These are phyloP conservation scores for Onygena corvina DNA, from an alignment of 2,329 filamentous ascomycete species.

Conservation along the genomic window DNA sequence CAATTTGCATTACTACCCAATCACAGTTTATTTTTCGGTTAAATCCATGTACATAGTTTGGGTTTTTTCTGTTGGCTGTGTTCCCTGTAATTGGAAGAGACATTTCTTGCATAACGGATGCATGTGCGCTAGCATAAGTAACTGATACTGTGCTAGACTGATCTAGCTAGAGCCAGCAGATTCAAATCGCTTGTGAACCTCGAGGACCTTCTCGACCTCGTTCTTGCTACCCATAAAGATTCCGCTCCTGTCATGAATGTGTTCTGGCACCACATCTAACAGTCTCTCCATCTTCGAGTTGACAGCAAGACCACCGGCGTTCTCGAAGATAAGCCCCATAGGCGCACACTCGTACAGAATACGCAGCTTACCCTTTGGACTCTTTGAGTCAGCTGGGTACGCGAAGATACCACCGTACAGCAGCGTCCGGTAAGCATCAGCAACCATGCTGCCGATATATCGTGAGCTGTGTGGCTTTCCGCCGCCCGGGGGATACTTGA, in stretches of 20 bases:
- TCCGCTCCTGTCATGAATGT: constrained; percentile 89
- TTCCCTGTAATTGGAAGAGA: too few species aligned
- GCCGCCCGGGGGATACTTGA: constrained; percentile 65
- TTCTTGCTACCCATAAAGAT: constrained; percentile 94
- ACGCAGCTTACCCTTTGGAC: constrained; percentile 90
- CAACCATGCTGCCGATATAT: constrained; percentile 98
- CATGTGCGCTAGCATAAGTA: neutral
- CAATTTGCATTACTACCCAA: too few species aligned
- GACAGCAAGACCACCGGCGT: constrained; percentile 86
- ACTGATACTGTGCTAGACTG: constrained; percentile 9
- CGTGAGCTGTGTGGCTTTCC: constrained; percentile 82
- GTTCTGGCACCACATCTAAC: constrained; percentile 75
- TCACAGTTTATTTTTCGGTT: too few species aligned
- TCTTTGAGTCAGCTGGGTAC: constrained; percentile 96
- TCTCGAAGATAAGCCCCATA: constrained; percentile 98
- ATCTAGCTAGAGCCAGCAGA: constrained; percentile 4
- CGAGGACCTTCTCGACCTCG: constrained; percentile 91
- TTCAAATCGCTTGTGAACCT: constrained; percentile 50
- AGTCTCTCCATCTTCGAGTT: constrained; percentile 85
- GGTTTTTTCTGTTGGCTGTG: too few species aligned
- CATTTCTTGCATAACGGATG: too few species aligned
- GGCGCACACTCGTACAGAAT: constrained; percentile 98
- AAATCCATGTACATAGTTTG: too few species aligned
- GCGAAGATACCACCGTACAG: constrained; percentile 95
- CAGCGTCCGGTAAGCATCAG: constrained; percentile 90